Evolutionary conservation across 2,329 filamentous ascomycete species (phyloP).

Genomic region (Cytospora schulzeri): DNA sequence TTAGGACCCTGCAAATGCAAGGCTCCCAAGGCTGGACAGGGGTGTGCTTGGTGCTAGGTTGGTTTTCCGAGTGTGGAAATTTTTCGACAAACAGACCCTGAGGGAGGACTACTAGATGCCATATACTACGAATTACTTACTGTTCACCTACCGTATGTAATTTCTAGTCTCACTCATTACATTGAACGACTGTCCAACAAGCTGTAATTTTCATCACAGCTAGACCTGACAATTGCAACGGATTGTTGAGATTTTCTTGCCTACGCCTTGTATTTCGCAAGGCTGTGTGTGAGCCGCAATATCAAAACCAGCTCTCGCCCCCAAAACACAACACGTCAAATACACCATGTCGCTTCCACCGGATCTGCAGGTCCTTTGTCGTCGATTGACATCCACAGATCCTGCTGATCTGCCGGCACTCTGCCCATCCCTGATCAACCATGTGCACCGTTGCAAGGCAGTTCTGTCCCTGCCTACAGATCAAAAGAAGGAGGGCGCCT

Average conservation of each 20-base stretch:
- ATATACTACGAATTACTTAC: not conserved
- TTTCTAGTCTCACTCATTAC: not conserved
- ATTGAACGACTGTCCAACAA: not conserved
- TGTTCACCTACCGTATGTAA: not conserved
- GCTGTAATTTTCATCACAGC: not conserved
- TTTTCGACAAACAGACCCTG: not conserved
- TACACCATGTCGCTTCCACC: constrained; percentile 47
- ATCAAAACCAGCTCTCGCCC: not conserved
- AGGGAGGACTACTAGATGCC: not conserved
- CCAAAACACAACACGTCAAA: not conserved
- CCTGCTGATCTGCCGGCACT: constrained; percentile 74
- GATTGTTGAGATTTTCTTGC: not conserved
- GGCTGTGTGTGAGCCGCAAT: constrained; percentile 4
- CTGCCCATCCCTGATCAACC: constrained; percentile 67
- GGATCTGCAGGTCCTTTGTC: constrained; percentile 66
- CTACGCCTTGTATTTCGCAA: not conserved
- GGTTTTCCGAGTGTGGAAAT: not conserved
- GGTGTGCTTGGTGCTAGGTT: not conserved
- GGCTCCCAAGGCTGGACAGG: constrained; percentile 2
- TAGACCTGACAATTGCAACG: not conserved
- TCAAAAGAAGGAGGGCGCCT: constrained; percentile 60
- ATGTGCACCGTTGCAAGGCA: constrained; percentile 58
- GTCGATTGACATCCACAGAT: constrained; percentile 71
- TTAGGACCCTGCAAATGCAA: not conserved
- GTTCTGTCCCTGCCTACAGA: constrained; percentile 66